Conservation (phyloP, 2,329 filamentous ascomycete species). For the Aspergillus sp. region DNA sequence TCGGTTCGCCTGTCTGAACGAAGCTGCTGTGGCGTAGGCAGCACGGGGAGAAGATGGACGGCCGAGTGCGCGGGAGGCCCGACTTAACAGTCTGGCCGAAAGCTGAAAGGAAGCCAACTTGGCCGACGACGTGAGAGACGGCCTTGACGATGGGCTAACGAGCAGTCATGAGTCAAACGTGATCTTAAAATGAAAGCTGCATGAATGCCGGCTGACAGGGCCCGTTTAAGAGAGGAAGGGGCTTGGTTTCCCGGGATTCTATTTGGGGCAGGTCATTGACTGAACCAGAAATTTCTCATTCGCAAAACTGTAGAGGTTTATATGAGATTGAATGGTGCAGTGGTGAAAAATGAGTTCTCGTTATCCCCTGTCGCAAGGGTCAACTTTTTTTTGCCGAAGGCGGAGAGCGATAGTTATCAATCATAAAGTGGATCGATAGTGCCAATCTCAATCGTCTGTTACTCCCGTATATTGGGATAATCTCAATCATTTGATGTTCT, state of each 20-base stretch:
- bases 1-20: background rate
- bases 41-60: slow-evolving; percentile 7
- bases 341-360: background rate
- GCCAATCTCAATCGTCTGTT: no score
- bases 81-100: slow-evolving; percentile 35
- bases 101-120: slow-evolving; percentile 43
- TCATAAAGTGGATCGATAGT: no score
- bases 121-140: slow-evolving; percentile 22
- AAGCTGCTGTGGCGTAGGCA: slow-evolving; percentile 15
- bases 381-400: slow-evolving; percentile 12
- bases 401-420: background rate
- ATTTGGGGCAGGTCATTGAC: background rate
- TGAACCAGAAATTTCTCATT: background rate
- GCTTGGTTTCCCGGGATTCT: background rate
- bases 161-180: slow-evolving; percentile 5
- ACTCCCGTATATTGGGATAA: background rate
- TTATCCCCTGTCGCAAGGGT: background rate
- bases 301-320: background rate
- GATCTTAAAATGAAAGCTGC: background rate
- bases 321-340: background rate
- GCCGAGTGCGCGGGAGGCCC: slow-evolving; percentile 31
- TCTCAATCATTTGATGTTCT: background rate
- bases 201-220: background rate
- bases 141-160: background rate
- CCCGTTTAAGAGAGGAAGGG: background rate